Conservation (phyloP, 2,329 filamentous ascomycete species). For the Teratosphaeriaceae sp. region DNA sequence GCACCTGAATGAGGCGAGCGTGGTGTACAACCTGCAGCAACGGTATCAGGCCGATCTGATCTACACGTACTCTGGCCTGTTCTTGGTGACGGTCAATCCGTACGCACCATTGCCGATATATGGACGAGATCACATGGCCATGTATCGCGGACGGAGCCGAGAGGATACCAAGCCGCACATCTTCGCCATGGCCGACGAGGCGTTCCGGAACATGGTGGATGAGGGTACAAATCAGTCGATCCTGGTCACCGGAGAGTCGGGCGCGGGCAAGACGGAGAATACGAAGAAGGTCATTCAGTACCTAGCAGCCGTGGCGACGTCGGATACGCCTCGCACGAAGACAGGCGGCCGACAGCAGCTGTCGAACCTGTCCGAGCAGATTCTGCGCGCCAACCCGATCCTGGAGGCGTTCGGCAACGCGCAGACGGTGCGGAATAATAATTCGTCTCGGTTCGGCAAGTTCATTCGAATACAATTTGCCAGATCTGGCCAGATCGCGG, state of each 20-base stretch:
- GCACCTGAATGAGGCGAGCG: conserved; percentile 94
- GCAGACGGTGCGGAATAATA: conserved; percentile 96
- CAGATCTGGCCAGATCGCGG: conserved; percentile 79
- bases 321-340: conserved; percentile 60
- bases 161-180: conserved; percentile 98
- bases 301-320: conserved; percentile 83
- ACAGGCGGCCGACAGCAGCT: conserved; percentile 60
- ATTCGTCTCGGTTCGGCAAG: conserved; percentile 96
- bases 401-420: conserved; percentile 97
- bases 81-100: conserved; percentile 94
- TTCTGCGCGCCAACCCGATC: conserved; percentile 91
- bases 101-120: conserved; percentile 95
- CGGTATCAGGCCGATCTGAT: conserved; percentile 94
- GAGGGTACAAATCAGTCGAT: conserved; percentile 97
- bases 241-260: conserved; percentile 93
- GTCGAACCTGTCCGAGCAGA: conserved; percentile 90
- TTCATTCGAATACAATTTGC: conserved; percentile 98
- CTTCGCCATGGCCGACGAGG: conserved; percentile 94
- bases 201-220: conserved; percentile 90
- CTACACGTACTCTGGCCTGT: conserved; percentile 94
- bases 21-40: conserved; percentile 94
- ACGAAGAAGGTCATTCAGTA: conserved; percentile 99
- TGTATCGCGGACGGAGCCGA: conserved; percentile 86
- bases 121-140: conserved; percentile 92
- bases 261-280: conserved; percentile 97